These are phyloP conservation scores for Lasiodiplodia sp. DNA, from an alignment of 2,329 filamentous ascomycete genomes.

Conservation along the genomic window DNA sequence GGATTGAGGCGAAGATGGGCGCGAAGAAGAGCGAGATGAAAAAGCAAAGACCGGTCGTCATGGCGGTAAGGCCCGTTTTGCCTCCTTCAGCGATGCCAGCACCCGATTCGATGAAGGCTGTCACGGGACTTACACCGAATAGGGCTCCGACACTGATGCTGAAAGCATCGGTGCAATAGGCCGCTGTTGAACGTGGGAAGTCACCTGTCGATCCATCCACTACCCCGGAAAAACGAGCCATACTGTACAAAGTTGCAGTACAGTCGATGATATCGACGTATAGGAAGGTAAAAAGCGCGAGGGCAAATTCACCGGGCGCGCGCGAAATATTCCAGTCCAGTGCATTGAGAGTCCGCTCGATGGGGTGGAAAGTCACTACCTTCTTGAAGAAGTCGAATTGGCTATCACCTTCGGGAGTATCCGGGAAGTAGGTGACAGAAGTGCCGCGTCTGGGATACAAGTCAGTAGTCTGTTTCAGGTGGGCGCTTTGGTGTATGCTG, in stretches of 20 bases:
- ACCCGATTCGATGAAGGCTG: slow-evolving; percentile 85
- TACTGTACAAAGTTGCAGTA: slow-evolving; percentile 86
- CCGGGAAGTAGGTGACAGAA: slow-evolving; percentile 79
- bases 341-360: slow-evolving; percentile 71
- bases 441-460: slow-evolving; percentile 63
- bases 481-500: neutral
- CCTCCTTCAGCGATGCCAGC: slow-evolving; percentile 89
- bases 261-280: slow-evolving; percentile 91
- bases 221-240: slow-evolving; percentile 83
- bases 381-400: slow-evolving; percentile 85
- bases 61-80: slow-evolving; percentile 80
- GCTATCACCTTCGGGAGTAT: slow-evolving; percentile 70
- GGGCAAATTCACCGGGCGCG: slow-evolving; percentile 76
- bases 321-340: slow-evolving; percentile 74
- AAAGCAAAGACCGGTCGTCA: slow-evolving; percentile 81
- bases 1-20: slow-evolving; percentile 88
- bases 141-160: slow-evolving; percentile 82
- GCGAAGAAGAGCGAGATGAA: slow-evolving; percentile 89
- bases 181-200: slow-evolving; percentile 83
- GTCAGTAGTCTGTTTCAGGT: slow-evolving; percentile 34
- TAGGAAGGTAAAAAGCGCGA: slow-evolving; percentile 87
- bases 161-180: slow-evolving; percentile 84
- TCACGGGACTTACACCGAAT: slow-evolving; percentile 80
- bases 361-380: slow-evolving; percentile 81
- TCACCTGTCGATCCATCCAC: slow-evolving; percentile 84